Base-by-base conservation (phyloP, 306 rosid species). In the Rosa chinensis region DNA sequence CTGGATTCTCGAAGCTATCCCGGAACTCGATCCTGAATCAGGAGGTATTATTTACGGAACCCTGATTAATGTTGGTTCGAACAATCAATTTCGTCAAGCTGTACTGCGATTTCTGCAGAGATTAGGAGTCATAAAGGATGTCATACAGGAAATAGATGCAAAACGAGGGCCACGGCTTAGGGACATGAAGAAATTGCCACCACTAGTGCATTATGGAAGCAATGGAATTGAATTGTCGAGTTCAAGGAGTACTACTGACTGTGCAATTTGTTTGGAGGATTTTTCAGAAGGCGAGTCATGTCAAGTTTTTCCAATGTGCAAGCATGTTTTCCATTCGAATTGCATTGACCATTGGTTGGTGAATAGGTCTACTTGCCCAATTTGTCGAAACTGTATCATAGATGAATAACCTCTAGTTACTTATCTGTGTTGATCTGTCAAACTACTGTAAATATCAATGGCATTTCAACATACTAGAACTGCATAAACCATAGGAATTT, bases 261-360 rank as follows among this genome's bases (percentile, higher is more conserved):
- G 96, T 66, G 86, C 79, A 2, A 86, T 90, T 44, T 92, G 97
- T 70, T 83, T 92, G 85, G 97, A 89, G 70, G 87, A 89, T 28
- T 92, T 92, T 4, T 13, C 70, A 21, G 78, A 23, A 45, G 89
- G 87, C 0, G 88, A 90, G 4, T 72, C 72, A 0, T 92, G 97
- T 62, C 91, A 87, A 83, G 79, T 84, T 42, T 87, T 90, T 78
- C 90, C 93, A 4, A 42, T 23, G 1, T 92, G 94, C 72, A 77
- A 74, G 0, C 93, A 92, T 70, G 79, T 89, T 69, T 90, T 87
- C 69, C 97, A 92, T 86, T 78, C 92, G 0, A 43, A 87, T 58
- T 92, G 93, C 58, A 87, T 90, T 16, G 89, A 87, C 20, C 43
- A 48, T 11, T 90, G 97, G 95, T 66, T 92, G 77, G 80, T 63